phyloP scores from a whole-genome alignment of 306 rosid species.

The Glycine soja region DNA sequence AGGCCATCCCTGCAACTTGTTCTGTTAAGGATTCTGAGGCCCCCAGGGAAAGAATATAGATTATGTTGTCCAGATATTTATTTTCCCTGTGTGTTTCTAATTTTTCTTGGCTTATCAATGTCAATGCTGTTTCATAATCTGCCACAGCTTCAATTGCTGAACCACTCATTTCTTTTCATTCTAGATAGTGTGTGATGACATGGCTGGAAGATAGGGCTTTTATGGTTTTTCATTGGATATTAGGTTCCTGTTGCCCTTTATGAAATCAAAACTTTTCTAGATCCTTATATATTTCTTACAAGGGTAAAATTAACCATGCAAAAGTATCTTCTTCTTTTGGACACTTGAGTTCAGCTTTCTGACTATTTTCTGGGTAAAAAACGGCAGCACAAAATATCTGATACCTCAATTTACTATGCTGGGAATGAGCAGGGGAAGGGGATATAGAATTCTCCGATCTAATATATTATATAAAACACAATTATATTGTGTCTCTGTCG shows the following conservation, averaged over 20 bases:
- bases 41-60: constrained; percentile 35
- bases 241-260: constrained; percentile 35
- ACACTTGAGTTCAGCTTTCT: not conserved
- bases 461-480: no score
- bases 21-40: constrained; percentile 48
- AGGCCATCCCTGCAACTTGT: constrained; percentile 55
- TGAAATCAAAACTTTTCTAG: not conserved
- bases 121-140: constrained; percentile 47
- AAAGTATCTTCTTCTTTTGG: not conserved
- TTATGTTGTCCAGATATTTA: constrained; percentile 34
- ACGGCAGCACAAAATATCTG: not conserved
- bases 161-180: constrained; percentile 64
- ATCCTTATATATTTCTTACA: not conserved
- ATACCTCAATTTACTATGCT: not conserved
- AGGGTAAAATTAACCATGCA: not conserved
- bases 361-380: not conserved
- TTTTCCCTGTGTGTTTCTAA: constrained; percentile 6
- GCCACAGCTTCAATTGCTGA: constrained; percentile 53
- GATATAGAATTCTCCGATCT: not conserved
- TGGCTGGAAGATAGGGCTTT: constrained; percentile 66
- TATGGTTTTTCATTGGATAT: constrained; percentile 63
- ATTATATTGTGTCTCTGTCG: no score
- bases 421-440: not conserved
- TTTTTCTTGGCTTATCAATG: constrained; percentile 1
- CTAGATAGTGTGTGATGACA: constrained; percentile 69